phyloP scores from a whole-genome alignment of 2,329 filamentous ascomycete species.

The Nemania serpens region DNA sequence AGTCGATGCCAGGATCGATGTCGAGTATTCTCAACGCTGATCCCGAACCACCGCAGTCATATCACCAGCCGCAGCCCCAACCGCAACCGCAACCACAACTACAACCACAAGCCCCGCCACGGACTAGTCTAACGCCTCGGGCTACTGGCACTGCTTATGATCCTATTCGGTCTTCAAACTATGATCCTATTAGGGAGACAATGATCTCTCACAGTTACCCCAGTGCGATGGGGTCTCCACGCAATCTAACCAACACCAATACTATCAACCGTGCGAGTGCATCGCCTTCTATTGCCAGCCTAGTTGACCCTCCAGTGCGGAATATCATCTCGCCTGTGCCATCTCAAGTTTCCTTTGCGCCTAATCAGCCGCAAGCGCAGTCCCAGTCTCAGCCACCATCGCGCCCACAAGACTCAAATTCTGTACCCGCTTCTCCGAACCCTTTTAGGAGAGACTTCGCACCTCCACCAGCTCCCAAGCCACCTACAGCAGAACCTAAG shows the following conservation, averaged over 20 bases:
- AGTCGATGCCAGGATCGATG: conserved; percentile 57
- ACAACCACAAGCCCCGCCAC: conserved; percentile 51
- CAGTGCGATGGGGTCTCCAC: conserved; percentile 56
- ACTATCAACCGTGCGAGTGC: conserved; percentile 74
- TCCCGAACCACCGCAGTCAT: conserved; percentile 48
- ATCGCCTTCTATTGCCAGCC: conserved; percentile 88
- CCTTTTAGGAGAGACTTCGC: conserved; percentile 45
- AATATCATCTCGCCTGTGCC: conserved; percentile 47
- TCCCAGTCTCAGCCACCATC: conserved; percentile 31
- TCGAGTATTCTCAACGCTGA: conserved; percentile 62
- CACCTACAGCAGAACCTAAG: conserved; percentile 43
- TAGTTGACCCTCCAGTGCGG: conserved; percentile 73
- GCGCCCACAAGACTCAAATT: conserved; percentile 44
- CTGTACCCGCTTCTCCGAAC: conserved; percentile 51
- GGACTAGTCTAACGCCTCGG: conserved; percentile 51
- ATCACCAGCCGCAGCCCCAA: conserved; percentile 52
- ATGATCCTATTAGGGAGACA: conserved; percentile 67
- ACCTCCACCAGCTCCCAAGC: conserved; percentile 42
- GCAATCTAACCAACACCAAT: conserved; percentile 43
- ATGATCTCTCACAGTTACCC: conserved; percentile 59
- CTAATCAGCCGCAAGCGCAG: conserved; percentile 38
- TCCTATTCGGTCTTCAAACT: conserved; percentile 78
- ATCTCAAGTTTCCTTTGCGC: conserved; percentile 44
- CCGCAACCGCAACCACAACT: conserved; percentile 50
- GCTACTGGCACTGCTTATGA: conserved; percentile 86